Evolutionary conservation across 2,329 filamentous ascomycete genomes (phyloP), one percentile per base, ranked within the genome.

Genomic region (Parascedosporium putredinis): DNA sequence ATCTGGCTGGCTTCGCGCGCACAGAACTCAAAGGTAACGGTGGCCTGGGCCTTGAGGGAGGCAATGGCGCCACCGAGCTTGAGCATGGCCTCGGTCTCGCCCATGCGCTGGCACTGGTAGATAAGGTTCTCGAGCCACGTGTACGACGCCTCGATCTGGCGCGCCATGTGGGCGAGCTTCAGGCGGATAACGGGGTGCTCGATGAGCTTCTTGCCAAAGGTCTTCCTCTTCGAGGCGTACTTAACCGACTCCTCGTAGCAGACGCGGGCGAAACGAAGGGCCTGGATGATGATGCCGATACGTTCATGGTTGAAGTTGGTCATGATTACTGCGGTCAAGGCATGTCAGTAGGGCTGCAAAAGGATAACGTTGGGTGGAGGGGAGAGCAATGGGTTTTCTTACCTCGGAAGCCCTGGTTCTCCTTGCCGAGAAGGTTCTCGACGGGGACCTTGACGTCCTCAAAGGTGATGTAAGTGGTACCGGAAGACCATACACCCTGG

Each of bases 251-350:
- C 93, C 66, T 97, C 91, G 74, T 88, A 95, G 78, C 90, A 96
- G 57, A 97, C 91, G 57, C 93, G 89, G 40, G 87, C 84, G 79
- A 98, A 97, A 62, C 93, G 89, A 56, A 96, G 68, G 62, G 84
- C 95, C 71, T 98, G 93, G 73, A 97, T 97, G 71, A 97, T 90
- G 69, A 98, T 97, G 55, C 93, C 93, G 59, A 98, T 90, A 55
- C 93, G 88, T 73, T 98, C 93, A 76, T 97, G 93, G 79, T 97
- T 97, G 76, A 96, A 96, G 78, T 96, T 96, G 65, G 88, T 96
- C 91, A 97, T 97, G 75, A 98, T 91, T 64, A 95, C 89, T 49
- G 23, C 18, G n/a, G n/a, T n/a, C n/a, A n/a, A n/a, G n/a, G n/a
- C n/a, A n/a, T n/a, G n/a, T n/a, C n/a, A n/a, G n/a, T n/a, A n/a